Base-by-base conservation (phyloP, 805 yeast species). In the Suhomyces canberraensis region DNA sequence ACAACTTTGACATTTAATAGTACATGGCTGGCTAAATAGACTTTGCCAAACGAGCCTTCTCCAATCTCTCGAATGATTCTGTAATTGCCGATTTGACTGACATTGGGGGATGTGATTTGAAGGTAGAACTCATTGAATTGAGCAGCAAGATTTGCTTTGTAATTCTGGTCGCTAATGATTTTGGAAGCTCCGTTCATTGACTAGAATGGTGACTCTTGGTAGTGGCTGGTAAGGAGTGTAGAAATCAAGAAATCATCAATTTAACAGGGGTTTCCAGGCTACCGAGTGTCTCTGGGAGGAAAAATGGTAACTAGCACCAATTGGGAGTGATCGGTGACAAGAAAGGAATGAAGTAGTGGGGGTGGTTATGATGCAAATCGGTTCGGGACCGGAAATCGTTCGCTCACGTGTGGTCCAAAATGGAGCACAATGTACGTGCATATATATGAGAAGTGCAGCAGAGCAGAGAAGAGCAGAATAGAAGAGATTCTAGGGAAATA, bases 21-120 rank as follows among this genome's bases (percentile, higher is more conserved):
- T 35, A 73, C 73, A 52, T 91, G 98, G 25, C 69, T 69, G 1
- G 96, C 98, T 20, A 91, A 64, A 56, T 83, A 93, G 1, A 89
- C 95, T 52, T 84, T 85, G 7, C 98, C 97, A 70, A 89, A 91
- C 3, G 95, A 75, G 8, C 97, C 97, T 50, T 86, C 89, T 2
- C 97, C 98, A 16, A 91, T 82, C 46, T 81, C 85, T 40, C 79
- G 69, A 5, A 78, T 51, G 6, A 93, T 77, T 35, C 73, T 66
- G 54, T 91, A 91, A 58, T 84, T 87, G 1, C 98, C 98, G 9
- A 91, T 80, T 37, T 80, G 84, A 32, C 66, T 66, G 29, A 80
- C 61, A 28, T 74, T 78, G 8, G 75, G 56, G 50, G 58, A 69
- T 27, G 67, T 73, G 33, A 52, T 61, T 48, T 45, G 68, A 28